Evolutionary conservation across 2,329 filamentous ascomycete species (phyloP).

Genomic region (Xylariaceae sp.): DNA sequence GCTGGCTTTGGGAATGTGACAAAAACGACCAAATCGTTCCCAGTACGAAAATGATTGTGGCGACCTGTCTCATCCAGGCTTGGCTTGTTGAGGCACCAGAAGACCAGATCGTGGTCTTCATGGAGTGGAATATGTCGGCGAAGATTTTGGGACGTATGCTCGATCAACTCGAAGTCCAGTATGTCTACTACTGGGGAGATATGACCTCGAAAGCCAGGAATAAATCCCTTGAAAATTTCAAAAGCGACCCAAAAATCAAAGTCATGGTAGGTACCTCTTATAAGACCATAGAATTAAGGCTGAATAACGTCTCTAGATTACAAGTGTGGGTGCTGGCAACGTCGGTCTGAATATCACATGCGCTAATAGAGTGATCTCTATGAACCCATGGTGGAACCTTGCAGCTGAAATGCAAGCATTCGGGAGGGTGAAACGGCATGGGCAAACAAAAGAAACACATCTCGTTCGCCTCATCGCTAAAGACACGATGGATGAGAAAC

Average conservation of each 20-base stretch:
- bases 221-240: slow-evolving; percentile 35
- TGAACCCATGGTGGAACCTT: slow-evolving; percentile 68
- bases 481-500: slow-evolving; percentile 18
- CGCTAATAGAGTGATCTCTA: slow-evolving; percentile 60
- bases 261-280: slow-evolving; percentile 44
- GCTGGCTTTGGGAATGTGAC: slow-evolving; percentile 15
- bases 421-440: slow-evolving; percentile 66
- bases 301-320: slow-evolving; percentile 39
- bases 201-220: slow-evolving; percentile 24
- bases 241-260: slow-evolving; percentile 14
- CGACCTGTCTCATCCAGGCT: neutral
- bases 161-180: slow-evolving; percentile 33
- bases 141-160: slow-evolving; percentile 47
- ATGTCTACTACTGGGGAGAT: slow-evolving; percentile 47
- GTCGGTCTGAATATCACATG: slow-evolving; percentile 48
- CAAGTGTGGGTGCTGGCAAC: slow-evolving; percentile 43
- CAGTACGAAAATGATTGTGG: slow-evolving; percentile 10
- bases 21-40: neutral
- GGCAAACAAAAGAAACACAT: slow-evolving; percentile 65
- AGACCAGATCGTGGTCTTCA: slow-evolving; percentile 28
- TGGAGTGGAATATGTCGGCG: slow-evolving; percentile 35
- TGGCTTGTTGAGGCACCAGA: slow-evolving; percentile 7
- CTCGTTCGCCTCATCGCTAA: slow-evolving; percentile 59
- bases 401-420: slow-evolving; percentile 65
- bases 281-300: neutral